Evolutionary conservation across 208 protist genomes (phyloP).

Genomic region (Endotrypanum monterogeii): DNA sequence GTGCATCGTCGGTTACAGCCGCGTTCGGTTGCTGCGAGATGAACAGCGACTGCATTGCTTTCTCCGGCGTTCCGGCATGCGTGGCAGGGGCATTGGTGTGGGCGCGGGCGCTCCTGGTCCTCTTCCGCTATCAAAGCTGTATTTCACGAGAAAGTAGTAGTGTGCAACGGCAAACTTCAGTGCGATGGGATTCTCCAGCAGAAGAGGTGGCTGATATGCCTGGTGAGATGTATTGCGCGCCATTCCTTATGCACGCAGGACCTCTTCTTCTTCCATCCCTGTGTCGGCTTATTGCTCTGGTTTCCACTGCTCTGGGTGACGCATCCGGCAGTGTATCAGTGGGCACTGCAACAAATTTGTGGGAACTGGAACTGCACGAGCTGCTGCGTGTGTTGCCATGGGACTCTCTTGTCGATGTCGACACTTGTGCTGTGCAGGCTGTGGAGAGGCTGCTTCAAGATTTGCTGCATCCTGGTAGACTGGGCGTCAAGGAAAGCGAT

Average conservation of each 20-base stretch:
- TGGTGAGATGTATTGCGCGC: neutral
- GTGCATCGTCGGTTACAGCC: conserved; percentile 13
- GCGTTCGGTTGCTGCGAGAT: conserved; percentile 1
- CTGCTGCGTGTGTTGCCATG: conserved; percentile 24
- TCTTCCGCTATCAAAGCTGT: conserved; percentile 25
- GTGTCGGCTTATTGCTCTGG: conserved; percentile 3
- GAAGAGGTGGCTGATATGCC: neutral
- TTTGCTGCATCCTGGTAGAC: neutral
- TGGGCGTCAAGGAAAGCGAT: neutral
- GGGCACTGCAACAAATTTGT: conserved; percentile 12
- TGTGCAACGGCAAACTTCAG: neutral
- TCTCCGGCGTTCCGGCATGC: neutral
- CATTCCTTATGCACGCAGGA: conserved; percentile 2
- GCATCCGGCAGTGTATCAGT: neutral
- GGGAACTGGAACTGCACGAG: conserved; percentile 21
- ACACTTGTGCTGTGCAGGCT: neutral
- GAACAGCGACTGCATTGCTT: neutral
- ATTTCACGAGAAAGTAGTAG: neutral
- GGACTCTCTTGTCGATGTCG: conserved; percentile 16
- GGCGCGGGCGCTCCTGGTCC: conserved; percentile 19
- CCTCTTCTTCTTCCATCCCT: conserved; percentile 4
- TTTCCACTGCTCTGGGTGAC: neutral
- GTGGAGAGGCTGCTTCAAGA: conserved; percentile 15
- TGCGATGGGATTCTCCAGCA: neutral
- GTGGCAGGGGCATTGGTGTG: conserved; percentile 15